These are phyloP conservation scores for Candida tammaniensis DNA, from an alignment of 805 yeast species.

Conservation along the genomic window DNA sequence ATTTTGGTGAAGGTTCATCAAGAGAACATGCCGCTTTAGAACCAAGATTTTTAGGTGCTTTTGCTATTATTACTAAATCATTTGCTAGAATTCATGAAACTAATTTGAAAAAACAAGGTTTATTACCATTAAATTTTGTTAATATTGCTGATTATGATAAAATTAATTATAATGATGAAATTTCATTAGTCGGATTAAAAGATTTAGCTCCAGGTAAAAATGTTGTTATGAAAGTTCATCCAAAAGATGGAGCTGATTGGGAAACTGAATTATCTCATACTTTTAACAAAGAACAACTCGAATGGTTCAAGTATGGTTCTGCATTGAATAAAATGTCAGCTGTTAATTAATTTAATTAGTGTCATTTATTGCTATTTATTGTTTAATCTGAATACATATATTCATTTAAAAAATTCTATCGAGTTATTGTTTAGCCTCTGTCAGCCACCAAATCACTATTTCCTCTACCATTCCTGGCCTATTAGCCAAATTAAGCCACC, in stretches of 20 bases:
- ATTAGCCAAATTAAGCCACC: no score
- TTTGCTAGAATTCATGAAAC: slow-evolving; percentile 99
- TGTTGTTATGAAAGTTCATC: slow-evolving; percentile 72
- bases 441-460: no score
- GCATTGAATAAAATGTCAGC: slow-evolving; percentile 94
- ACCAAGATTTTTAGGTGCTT: slow-evolving; percentile 99
- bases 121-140: slow-evolving; percentile 92
- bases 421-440: no score
- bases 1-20: slow-evolving; percentile 99
- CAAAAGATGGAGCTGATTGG: slow-evolving; percentile 79
- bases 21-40: slow-evolving; percentile 99
- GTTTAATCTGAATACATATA: slow-evolving; percentile 11
- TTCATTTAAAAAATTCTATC: no score
- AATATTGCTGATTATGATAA: slow-evolving; percentile 89
- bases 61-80: slow-evolving; percentile 95
- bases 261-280: slow-evolving; percentile 92
- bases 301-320: slow-evolving; percentile 98
- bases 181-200: slow-evolving; percentile 82
- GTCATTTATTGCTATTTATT: slow-evolving; percentile 5
- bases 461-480: no score
- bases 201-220: slow-evolving; percentile 91
- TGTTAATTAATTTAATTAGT: slow-evolving; percentile 1
- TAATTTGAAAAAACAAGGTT: slow-evolving; percentile 99
- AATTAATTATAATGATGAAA: slow-evolving; percentile 86
- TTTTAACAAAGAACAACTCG: slow-evolving; percentile 93